A percentile compares a stretch with the other conserved stretches of the same genome.
Evolutionary conservation across 768 basidiomycete species (phyloP).

Genomic region (Leccinellum albellum): DNA sequence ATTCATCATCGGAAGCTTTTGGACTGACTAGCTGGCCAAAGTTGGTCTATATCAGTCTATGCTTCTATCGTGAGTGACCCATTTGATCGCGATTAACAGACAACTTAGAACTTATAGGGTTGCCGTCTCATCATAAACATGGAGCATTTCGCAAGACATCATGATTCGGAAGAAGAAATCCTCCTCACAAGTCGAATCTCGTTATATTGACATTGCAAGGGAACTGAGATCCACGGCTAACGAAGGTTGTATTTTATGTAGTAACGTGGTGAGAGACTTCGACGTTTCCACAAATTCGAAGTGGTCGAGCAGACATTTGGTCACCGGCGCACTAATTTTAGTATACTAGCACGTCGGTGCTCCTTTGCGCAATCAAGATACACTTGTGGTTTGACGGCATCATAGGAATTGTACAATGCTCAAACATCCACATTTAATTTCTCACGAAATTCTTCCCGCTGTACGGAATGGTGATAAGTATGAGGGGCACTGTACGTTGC

Average conservation of each 20-base stretch:
- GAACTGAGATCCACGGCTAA: neutral
- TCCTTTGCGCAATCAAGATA: conserved; percentile 75
- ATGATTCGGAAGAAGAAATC: conserved; percentile 2
- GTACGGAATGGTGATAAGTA: conserved; percentile 91
- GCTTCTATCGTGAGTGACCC: conserved; percentile 17
- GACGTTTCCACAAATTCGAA: neutral
- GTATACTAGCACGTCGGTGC: conserved; percentile 59
- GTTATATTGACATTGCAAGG: neutral
- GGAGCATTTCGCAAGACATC: conserved; percentile 13
- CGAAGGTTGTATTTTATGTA: neutral
- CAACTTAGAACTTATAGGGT: conserved; percentile 11
- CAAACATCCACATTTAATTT: conserved; percentile 56
- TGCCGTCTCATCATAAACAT: conserved; percentile 24
- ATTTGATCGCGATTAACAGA: neutral
- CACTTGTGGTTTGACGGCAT: conserved; percentile 97
- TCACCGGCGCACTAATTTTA: neutral
- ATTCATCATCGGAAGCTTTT: neutral
- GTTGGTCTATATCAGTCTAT: conserved; percentile 14
- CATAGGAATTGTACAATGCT: conserved; percentile 82
- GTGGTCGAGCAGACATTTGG: neutral
- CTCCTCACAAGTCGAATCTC: conserved; percentile 8
- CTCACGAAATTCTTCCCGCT: conserved; percentile 88
- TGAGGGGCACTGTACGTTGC: conserved; percentile 93
- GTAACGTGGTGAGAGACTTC: neutral
- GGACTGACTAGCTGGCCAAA: conserved; percentile 6